Evolutionary conservation across 2,329 filamentous ascomycete genomes (phyloP).

Genomic region (Cordyceps fumosorosea): DNA sequence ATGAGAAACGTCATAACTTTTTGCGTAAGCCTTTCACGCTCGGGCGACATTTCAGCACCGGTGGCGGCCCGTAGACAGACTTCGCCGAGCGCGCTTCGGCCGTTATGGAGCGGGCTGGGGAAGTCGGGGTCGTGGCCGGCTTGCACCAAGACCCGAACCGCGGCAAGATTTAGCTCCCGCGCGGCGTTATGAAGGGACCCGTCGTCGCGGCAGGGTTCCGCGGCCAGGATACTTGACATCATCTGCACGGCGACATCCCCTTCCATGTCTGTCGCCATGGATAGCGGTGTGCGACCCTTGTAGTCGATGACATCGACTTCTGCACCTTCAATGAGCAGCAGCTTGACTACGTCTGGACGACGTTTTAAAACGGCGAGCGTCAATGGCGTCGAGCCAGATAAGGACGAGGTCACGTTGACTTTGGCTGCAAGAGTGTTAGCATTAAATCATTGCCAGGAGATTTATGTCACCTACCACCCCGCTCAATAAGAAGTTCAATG

Average conservation of each 20-base stretch:
- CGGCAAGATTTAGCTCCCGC: constrained; percentile 49
- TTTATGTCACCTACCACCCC: constrained; percentile 27
- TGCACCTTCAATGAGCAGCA: constrained; percentile 50
- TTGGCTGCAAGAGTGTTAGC: constrained; percentile 36
- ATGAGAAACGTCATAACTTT: constrained; percentile 52
- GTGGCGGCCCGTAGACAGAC: constrained; percentile 52
- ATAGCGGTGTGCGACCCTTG: constrained; percentile 51
- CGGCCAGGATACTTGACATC: constrained; percentile 48
- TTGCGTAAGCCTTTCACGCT: constrained; percentile 48
- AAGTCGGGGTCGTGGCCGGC: constrained; percentile 59
- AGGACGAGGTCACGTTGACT: constrained; percentile 46
- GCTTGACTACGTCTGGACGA: constrained; percentile 50
- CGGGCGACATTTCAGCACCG: constrained; percentile 35
- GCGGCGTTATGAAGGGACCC: constrained; percentile 62
- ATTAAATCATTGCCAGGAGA: constrained; percentile 12
- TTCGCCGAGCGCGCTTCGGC: constrained; percentile 57
- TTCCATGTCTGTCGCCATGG: constrained; percentile 50
- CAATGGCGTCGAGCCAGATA: constrained; percentile 50
- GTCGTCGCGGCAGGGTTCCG: constrained; percentile 53
- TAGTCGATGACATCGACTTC: constrained; percentile 53
- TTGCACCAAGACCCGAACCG: constrained; percentile 50
- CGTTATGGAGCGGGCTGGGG: constrained; percentile 54
- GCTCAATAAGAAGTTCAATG: constrained; percentile 49
- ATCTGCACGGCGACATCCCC: constrained; percentile 47
- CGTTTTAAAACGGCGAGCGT: constrained; percentile 52